Conservation (phyloP, 768 basidiomycete species). For the Tubosaeta sp. region DNA sequence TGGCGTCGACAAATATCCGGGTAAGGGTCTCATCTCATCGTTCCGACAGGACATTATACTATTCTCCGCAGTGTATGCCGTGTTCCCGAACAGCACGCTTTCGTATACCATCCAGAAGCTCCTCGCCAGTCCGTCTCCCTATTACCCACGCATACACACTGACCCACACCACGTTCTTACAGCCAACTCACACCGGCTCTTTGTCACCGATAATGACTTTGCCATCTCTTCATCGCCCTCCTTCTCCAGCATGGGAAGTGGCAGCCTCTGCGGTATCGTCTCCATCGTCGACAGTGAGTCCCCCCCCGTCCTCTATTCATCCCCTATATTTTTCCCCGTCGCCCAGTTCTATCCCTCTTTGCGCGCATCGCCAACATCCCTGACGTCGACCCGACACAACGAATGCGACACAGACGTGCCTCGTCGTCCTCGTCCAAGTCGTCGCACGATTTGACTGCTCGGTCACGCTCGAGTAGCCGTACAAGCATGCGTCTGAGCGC, state of each 20-base stretch:
- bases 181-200: constrained; percentile 80
- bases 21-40: constrained; percentile 30
- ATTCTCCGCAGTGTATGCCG: constrained; percentile 60
- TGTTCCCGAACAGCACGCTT: constrained; percentile 58
- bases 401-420: constrained; percentile 76
- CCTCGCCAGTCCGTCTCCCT: constrained; percentile 61
- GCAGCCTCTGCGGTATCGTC: constrained; percentile 67
- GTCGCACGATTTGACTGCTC: constrained; percentile 35
- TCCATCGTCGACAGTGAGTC: constrained; percentile 76
- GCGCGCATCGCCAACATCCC: constrained; percentile 70
- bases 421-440: constrained; percentile 66
- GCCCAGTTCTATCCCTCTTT: constrained; percentile 70
- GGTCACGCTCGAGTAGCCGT: constrained; percentile 43
- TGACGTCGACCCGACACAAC: constrained; percentile 71
- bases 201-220: constrained; percentile 62
- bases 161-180: not conserved
- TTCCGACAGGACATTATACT: not conserved
- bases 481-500: constrained; percentile 33
- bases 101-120: constrained; percentile 75
- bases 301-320: not conserved
- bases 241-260: constrained; percentile 31
- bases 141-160: not conserved
- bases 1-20: constrained; percentile 76
- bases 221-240: constrained; percentile 46
- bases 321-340: not conserved